phyloP scores from a whole-genome alignment of 257 asterid species.

The Plantago major region DNA sequence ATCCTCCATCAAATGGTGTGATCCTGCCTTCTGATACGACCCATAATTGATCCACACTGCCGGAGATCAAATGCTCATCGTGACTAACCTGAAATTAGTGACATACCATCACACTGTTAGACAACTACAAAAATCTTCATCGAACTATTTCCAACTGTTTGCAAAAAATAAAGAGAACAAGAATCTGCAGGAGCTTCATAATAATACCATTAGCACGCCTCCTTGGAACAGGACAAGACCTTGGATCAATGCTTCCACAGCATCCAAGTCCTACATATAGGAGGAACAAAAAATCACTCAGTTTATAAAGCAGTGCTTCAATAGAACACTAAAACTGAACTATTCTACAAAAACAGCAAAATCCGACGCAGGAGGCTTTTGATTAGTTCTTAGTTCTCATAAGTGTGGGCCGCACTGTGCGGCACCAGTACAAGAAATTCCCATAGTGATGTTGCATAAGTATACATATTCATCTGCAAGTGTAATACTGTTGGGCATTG shows the following conservation, averaged over 20 bases:
- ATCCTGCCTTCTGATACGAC: slow-evolving; percentile 73
- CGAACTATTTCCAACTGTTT: not conserved
- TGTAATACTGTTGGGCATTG: too few relatives aligned
- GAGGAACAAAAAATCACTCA: not conserved
- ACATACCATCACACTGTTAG: slow-evolving; percentile 14
- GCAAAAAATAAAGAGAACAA: not conserved
- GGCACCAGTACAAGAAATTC: too few relatives aligned
- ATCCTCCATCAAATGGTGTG: slow-evolving; percentile 66
- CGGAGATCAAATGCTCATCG: slow-evolving; percentile 91
- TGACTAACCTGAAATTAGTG: slow-evolving; percentile 73
- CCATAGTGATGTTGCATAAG: too few relatives aligned
- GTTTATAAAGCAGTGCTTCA: not conserved
- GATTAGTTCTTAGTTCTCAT: too few relatives aligned
- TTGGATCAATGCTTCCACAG: slow-evolving; percentile 95
- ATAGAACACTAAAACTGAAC: not conserved
- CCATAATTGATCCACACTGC: slow-evolving; percentile 95
- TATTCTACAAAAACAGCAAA: too few relatives aligned
- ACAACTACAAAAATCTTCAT: not conserved
- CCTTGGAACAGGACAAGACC: slow-evolving; percentile 98
- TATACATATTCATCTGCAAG: too few relatives aligned
- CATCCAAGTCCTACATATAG: slow-evolving; percentile 75
- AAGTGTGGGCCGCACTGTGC: too few relatives aligned
- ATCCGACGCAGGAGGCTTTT: too few relatives aligned
- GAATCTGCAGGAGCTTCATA: slow-evolving; percentile 6
- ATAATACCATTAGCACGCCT: slow-evolving; percentile 87